phyloP scores from a whole-genome alignment of 768 basidiomycete species.

The Leccinum barrowsii region DNA sequence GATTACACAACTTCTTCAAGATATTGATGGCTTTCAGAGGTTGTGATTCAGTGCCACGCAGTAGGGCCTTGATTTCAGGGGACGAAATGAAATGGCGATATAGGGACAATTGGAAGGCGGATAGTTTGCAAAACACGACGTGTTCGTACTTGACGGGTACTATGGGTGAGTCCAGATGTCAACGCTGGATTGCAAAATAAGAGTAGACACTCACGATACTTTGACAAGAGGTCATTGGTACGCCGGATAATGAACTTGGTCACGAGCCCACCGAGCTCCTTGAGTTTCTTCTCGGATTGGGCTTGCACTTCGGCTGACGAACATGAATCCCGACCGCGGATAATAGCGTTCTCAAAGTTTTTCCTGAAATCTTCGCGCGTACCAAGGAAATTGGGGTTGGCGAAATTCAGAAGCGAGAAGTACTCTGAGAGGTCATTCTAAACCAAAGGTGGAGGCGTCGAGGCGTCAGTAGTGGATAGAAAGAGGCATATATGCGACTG shows the following conservation, averaged over 20 bases:
- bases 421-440: conserved; percentile 94
- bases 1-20: conserved; percentile 93
- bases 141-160: conserved; percentile 99
- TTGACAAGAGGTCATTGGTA: conserved; percentile 91
- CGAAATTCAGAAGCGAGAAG: conserved; percentile 90
- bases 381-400: conserved; percentile 87
- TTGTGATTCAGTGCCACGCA: conserved; percentile 85
- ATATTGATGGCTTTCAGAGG: conserved; percentile 96
- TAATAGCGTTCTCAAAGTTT: conserved; percentile 90
- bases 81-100: conserved; percentile 91
- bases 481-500: conserved; percentile 4
- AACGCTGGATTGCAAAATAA: neutral
- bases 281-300: conserved; percentile 85
- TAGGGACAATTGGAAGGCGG: conserved; percentile 76
- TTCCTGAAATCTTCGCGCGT: conserved; percentile 89
- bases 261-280: conserved; percentile 83
- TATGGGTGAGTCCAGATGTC: conserved; percentile 31
- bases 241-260: conserved; percentile 93
- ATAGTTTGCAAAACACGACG: conserved; percentile 88
- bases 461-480: neutral
- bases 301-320: conserved; percentile 76
- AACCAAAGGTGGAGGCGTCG: neutral
- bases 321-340: conserved; percentile 85
- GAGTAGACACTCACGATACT: conserved; percentile 67
- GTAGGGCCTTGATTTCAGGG: conserved; percentile 85